Evolutionary conservation across 768 basidiomycete species (phyloP), one percentile per base, ranked within the genome.

Genomic region (Tylopilus plumbeoviolaceoides): DNA sequence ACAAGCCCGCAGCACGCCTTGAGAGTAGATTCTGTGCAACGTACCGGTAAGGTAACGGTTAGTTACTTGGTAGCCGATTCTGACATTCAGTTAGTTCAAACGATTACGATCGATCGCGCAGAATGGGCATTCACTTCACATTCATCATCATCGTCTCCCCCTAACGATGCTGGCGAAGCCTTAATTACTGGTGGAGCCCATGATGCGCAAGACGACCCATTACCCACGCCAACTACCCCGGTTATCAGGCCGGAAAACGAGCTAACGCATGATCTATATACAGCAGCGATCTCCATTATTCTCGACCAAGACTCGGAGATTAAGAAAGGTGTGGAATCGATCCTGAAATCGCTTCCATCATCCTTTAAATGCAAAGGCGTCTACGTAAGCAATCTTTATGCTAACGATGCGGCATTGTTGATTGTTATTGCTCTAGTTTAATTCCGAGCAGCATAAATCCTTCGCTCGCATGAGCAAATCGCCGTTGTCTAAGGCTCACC

Each of bases 221-320:
- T 6, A 2, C 17, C 15, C 15, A 12, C 25, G 28, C 36, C 18
- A 35, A 36, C 4, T n/a, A 7, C 14, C 4, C 31, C 48, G 25
- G 1, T 38, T 20, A 42, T 47, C 18, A 12, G 27, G 14, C 18
- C 38, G 17, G 47, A 28, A 5, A 51, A 56, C 28, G n/a, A 18
- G 8, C 25, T 58, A 18, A 42, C 10, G 10, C 51, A 58, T 59
- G 57, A 58, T 30, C 33, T 59, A n/a, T 59, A 59, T 27, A 59
- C 33, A 1, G 58, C 58, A 46, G 28, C 4, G 12, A 45, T 11
- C 11, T 14, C 5, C 9, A 54, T 59, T 21, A 25, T 48, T 43
- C 30, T 48, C 7, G 8, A 12, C 12, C n/a, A 40, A 7, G 39
- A 57, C 10, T 45, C 59, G 15, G 50, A 51, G 33, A 56, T 59